Evolutionary conservation across 23 red algal species (phyloP).

Genomic region (Pyropia yezoensis): DNA sequence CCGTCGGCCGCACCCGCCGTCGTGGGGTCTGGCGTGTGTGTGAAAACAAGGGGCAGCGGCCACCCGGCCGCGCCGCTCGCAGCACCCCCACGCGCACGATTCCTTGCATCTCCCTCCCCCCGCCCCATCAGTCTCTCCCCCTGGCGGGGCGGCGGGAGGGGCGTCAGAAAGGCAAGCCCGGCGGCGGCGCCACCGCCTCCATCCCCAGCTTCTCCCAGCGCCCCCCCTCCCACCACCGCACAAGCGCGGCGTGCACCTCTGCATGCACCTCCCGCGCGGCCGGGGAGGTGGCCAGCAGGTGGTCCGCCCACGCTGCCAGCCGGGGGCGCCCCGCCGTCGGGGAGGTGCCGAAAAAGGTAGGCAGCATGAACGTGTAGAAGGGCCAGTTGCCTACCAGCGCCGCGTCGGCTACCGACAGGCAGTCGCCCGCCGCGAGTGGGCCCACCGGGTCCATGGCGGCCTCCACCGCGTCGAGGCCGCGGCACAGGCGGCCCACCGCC

Average conservation of each 20-base stretch:
- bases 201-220: conserved; percentile 59
- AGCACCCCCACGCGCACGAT: no score
- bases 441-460: conserved; percentile 23
- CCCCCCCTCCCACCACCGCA: conserved; percentile 49
- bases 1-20: no score
- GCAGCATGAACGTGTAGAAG: conserved; percentile 72
- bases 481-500: conserved; percentile 15
- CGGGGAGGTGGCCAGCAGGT: conserved; percentile 34
- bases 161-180: not conserved
- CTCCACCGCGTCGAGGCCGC: conserved; percentile 48
- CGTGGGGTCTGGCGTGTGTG: no score
- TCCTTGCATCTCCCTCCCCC: no score
- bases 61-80: no score
- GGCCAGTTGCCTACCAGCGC: conserved; percentile 52
- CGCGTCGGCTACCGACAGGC: conserved; percentile 57
- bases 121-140: no score
- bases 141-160: no score
- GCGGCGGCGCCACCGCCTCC: conserved; percentile 39
- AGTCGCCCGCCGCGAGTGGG: conserved; percentile 43
- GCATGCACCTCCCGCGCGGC: conserved; percentile 39
- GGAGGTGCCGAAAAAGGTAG: conserved; percentile 48
- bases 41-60: no score
- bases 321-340: conserved; percentile 46
- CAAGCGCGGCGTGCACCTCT: conserved; percentile 49
- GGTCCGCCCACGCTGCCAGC: conserved; percentile 46